These are phyloP conservation scores for Leersia perrieri DNA, from an alignment of 176 grass and related monocot genomes.

Conservation along the genomic window DNA sequence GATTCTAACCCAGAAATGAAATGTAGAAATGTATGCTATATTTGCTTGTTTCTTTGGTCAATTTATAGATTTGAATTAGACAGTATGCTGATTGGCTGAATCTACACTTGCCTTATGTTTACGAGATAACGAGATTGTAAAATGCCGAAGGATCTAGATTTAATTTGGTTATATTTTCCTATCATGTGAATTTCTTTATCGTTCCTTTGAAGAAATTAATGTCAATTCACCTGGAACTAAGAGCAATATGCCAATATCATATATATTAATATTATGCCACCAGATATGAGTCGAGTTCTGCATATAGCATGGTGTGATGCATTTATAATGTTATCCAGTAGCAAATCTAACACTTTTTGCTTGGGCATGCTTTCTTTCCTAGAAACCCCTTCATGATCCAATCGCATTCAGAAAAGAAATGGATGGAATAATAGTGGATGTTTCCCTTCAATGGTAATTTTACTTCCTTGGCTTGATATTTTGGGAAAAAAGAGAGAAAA, in stretches of 20 bases:
- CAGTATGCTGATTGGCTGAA: constrained; percentile 14
- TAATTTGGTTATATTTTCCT: neutral
- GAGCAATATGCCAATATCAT: neutral
- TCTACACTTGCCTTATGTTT: neutral
- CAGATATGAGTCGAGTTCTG: constrained; percentile 7
- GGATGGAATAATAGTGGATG: constrained; percentile 80
- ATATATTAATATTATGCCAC: neutral
- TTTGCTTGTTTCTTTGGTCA: neutral
- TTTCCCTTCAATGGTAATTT: constrained; percentile 92
- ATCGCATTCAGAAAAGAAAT: constrained; percentile 70
- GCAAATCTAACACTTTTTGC: constrained; percentile 19
- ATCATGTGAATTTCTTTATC: constrained; percentile 11
- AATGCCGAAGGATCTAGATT: neutral
- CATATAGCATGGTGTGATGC: neutral
- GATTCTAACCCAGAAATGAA: constrained; percentile 18
- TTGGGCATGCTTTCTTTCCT: constrained; percentile 29
- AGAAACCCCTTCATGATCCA: constrained; percentile 85
- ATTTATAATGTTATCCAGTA: constrained; percentile 26
- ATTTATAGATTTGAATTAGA: neutral
- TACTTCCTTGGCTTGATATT: constrained; percentile 16
- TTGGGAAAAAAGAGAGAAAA: neutral
- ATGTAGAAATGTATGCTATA: neutral
- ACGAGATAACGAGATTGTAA: neutral
- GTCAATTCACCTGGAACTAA: neutral
- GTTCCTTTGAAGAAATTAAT: neutral